These are phyloP conservation scores for Lactifluus subvellereus DNA, from an alignment of 768 basidiomycete genomes.

Conservation along the genomic window DNA sequence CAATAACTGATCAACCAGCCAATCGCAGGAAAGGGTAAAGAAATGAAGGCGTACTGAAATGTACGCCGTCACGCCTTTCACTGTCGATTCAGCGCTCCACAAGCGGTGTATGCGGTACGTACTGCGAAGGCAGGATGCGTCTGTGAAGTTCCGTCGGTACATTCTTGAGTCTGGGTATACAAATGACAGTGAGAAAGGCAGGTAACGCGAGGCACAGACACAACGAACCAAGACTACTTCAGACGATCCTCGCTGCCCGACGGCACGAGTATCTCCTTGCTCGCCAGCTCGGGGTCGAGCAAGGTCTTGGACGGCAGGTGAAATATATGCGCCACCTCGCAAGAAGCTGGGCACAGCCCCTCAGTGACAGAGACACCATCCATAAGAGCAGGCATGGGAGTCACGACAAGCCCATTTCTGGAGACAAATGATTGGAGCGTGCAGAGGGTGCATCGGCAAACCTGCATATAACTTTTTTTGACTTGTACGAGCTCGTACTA, in stretches of 20 bases:
- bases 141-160: slow-evolving; percentile 40
- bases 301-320: no score
- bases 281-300: slow-evolving; percentile 37
- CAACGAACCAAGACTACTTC: slow-evolving; percentile 44
- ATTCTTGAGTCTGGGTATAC: background rate
- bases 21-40: slow-evolving; percentile 33
- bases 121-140: slow-evolving; percentile 28
- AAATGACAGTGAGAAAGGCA: background rate
- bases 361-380: slow-evolving; percentile 48
- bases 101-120: slow-evolving; percentile 53
- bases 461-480: no score
- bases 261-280: slow-evolving; percentile 44
- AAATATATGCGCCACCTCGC: slow-evolving; percentile 77
- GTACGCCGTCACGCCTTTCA: no score
- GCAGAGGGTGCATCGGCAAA: no score
- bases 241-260: slow-evolving; percentile 71
- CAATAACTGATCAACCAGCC: no score
- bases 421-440: slow-evolving; percentile 66
- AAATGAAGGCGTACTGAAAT: no score
- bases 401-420: slow-evolving; percentile 36
- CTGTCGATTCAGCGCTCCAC: no score
- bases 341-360: slow-evolving; percentile 47
- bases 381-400: slow-evolving; percentile 70
- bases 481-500: no score
- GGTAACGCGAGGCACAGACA: no score